A percentile compares a stretch with the other conserved stretches of the same genome.
Conservation (phyloP, 148 eudicot species). For the Spergularia marina region DNA sequence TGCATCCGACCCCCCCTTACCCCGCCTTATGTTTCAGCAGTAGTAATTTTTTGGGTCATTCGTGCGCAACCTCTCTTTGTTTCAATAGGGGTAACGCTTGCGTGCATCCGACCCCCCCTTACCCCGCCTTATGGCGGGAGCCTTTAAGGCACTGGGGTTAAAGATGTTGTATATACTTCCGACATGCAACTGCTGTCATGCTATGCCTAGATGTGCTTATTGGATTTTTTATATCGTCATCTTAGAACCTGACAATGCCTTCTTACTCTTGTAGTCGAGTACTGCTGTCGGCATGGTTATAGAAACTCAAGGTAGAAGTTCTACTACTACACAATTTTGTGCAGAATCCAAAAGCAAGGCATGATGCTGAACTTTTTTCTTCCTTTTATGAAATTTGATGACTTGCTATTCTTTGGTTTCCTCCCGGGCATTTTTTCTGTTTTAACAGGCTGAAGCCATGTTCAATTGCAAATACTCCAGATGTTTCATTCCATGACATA, state of each 20-base stretch:
- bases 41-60: too few species aligned
- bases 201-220: not conserved
- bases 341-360: conserved; percentile 57
- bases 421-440: conserved; percentile 29
- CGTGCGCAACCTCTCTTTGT: too few species aligned
- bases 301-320: conserved; percentile 57
- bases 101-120: too few species aligned
- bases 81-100: too few species aligned
- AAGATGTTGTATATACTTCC: not conserved
- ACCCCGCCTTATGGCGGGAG: too few species aligned
- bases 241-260: conserved; percentile 4
- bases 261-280: conserved; percentile 39
- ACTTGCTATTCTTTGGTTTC: conserved; percentile 36
- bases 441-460: conserved; percentile 47
- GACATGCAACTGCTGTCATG: not conserved
- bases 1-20: too few species aligned
- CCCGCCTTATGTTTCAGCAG: too few species aligned
- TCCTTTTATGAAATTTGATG: conserved; percentile 32
- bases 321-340: conserved; percentile 32
- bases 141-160: too few species aligned
- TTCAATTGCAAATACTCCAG: conserved; percentile 23
- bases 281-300: conserved; percentile 45
- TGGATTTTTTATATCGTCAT: not conserved
- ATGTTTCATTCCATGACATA: conserved; percentile 9
- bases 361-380: conserved; percentile 38